Evolutionary conservation across 2,329 filamentous ascomycete genomes (phyloP).

Genomic region (Penicillium glabrum): DNA sequence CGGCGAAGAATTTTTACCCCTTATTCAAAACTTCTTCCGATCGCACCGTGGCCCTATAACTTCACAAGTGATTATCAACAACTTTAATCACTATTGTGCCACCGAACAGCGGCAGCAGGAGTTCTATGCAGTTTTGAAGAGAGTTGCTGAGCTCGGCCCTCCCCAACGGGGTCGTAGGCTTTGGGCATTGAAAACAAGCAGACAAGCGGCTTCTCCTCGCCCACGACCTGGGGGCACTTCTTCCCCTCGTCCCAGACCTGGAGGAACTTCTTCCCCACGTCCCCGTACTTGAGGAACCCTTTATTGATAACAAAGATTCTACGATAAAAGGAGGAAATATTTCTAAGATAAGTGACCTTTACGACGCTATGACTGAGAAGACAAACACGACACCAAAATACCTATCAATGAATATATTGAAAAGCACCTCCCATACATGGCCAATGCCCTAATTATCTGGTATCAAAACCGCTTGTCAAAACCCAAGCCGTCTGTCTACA

Average conservation of each 20-base stretch:
- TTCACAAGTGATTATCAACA: slow-evolving; percentile 83
- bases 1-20: slow-evolving; percentile 64
- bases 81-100: slow-evolving; percentile 80
- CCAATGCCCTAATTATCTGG: too few relatives aligned
- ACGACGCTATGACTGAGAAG: neutral
- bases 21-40: slow-evolving; percentile 77
- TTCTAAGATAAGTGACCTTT: neutral
- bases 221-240: neutral
- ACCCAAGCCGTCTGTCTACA: too few relatives aligned
- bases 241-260: neutral
- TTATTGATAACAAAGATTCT: too few relatives aligned
- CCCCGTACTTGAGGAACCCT: neutral
- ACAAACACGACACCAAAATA: neutral
- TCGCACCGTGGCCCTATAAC: slow-evolving; percentile 75
- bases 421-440: too few relatives aligned
- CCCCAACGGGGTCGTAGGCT: slow-evolving; percentile 49
- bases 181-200: slow-evolving; percentile 61
- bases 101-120: slow-evolving; percentile 68
- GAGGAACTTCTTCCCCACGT: neutral
- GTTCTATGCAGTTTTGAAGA: slow-evolving; percentile 78
- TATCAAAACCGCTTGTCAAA: too few relatives aligned
- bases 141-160: slow-evolving; percentile 67
- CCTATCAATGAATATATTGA: too few relatives aligned
- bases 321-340: neutral
- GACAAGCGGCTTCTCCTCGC: neutral